These are phyloP conservation scores for Pseudogymnoascus sp. DNA, from an alignment of 2,329 filamentous ascomycete species.

Conservation along the genomic window DNA sequence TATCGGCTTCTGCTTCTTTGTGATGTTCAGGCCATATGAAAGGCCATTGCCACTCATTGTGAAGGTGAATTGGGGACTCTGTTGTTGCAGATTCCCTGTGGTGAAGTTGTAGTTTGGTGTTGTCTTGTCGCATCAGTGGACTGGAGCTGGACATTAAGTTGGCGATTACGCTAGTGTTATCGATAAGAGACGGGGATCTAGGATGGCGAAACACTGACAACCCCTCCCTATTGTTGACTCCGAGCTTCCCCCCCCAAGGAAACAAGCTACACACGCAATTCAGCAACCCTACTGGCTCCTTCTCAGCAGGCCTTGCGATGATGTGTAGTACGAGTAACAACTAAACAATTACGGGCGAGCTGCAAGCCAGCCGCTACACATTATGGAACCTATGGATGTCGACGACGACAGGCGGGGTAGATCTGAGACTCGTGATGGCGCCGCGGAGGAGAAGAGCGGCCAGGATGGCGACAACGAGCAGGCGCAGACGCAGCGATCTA, in stretches of 20 bases:
- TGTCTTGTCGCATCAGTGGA: not conserved
- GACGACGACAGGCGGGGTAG: slow-evolving; percentile 4
- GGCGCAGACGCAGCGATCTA: slow-evolving; percentile 15
- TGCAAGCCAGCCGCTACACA: not conserved
- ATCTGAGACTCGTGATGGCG: not conserved
- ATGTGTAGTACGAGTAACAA: not conserved
- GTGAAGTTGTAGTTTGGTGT: not conserved
- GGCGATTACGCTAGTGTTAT: slow-evolving; percentile 7
- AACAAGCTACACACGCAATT: not conserved
- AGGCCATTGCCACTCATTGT: slow-evolving; percentile 32
- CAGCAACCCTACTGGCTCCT: not conserved
- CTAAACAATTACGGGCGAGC: slow-evolving; percentile 4
- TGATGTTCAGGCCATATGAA: slow-evolving; percentile 51
- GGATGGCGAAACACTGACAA: not conserved
- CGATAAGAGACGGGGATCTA: slow-evolving; percentile 3
- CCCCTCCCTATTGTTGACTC: not conserved
- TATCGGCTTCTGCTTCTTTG: slow-evolving; percentile 45
- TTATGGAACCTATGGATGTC: not conserved
- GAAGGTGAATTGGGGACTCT: not conserved
- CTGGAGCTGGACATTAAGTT: not conserved
- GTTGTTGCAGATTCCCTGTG: not conserved
- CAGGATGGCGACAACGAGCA: slow-evolving; percentile 12
- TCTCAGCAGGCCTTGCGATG: not conserved
- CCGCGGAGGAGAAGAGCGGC: not conserved
- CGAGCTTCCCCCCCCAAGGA: not conserved